Conservation (phyloP, 2,329 filamentous ascomycete genomes). For the Diaporthe vaccinii region DNA sequence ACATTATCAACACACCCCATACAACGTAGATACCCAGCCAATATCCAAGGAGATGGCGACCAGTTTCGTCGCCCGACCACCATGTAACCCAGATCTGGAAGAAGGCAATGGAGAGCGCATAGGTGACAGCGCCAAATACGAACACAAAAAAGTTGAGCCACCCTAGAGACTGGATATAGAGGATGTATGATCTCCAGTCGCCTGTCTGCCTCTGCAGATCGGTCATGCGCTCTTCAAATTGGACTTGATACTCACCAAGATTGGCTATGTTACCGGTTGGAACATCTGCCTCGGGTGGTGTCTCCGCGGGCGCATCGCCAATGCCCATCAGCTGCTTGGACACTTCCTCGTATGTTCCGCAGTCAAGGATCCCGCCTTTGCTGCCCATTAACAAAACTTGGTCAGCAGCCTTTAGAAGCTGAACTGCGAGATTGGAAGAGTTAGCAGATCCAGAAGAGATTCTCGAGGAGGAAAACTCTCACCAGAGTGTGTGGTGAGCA, state of each 20-base stretch:
- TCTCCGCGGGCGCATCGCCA: not conserved
- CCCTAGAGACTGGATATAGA: not conserved
- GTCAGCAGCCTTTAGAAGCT: not conserved
- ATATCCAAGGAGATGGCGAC: not conserved
- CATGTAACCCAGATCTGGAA: slow-evolving; percentile 1
- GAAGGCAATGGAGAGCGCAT: not conserved
- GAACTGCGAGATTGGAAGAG: not conserved
- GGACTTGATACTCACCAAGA: not conserved
- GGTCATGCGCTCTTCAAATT: not conserved
- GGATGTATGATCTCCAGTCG: not conserved
- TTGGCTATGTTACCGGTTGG: not conserved
- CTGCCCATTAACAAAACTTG: not conserved
- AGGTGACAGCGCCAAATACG: not conserved
- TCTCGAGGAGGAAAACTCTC: not conserved
- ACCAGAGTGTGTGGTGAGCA: slow-evolving; percentile 17
- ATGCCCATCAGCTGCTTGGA: not conserved
- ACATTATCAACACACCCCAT: not conserved
- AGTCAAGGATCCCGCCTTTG: not conserved
- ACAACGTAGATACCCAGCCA: not conserved
- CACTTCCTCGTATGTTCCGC: not conserved
- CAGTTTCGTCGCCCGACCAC: not conserved
- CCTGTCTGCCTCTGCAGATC: not conserved
- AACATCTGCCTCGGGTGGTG: not conserved
- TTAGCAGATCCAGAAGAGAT: not conserved
- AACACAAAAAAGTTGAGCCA: not conserved